A percentile compares a stretch with the other conserved stretches of the same genome.
phyloP scores from a whole-genome alignment of 2,329 filamentous ascomycete genomes.

The Scedosporium dehoogii region DNA sequence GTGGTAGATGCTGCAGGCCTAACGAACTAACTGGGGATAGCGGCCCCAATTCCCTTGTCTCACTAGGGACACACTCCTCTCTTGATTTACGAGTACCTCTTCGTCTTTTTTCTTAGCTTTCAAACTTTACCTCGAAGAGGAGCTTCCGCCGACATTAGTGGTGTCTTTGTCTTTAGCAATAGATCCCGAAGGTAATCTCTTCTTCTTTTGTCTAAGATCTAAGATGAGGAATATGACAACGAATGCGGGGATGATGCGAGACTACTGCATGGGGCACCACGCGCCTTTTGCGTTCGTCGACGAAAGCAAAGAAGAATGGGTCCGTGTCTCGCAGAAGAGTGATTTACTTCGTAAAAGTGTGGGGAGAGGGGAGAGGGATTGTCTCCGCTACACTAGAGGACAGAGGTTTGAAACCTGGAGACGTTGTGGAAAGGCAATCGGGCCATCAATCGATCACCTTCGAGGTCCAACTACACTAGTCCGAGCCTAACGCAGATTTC shows the following conservation, averaged over 20 bases:
- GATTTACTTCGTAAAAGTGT: not conserved
- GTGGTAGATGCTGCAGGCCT: no score
- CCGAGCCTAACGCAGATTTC: no score
- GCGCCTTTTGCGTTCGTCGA: not conserved
- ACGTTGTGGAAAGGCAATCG: no score
- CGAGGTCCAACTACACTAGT: no score
- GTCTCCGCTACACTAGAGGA: no score
- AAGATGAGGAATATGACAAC: no score
- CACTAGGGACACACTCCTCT: no score
- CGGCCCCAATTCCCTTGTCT: no score
- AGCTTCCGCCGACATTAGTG: not conserved
- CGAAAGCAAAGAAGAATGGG: not conserved
- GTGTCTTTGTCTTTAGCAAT: not conserved
- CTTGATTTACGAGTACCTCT: no score
- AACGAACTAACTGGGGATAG: no score
- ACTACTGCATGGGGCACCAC: not conserved
- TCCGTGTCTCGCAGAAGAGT: not conserved
- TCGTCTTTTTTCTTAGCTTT: not conserved
- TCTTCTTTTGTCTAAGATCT: not conserved
- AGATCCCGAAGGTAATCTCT: not conserved
- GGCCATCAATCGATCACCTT: no score
- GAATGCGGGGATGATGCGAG: not conserved
- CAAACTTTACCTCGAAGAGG: not conserved
- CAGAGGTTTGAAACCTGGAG: no score
- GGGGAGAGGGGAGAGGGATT: not conserved